These are phyloP conservation scores for Hyaloscypha variabilis DNA, from an alignment of 495 filamentous ascomycete genomes.

Conservation along the genomic window DNA sequence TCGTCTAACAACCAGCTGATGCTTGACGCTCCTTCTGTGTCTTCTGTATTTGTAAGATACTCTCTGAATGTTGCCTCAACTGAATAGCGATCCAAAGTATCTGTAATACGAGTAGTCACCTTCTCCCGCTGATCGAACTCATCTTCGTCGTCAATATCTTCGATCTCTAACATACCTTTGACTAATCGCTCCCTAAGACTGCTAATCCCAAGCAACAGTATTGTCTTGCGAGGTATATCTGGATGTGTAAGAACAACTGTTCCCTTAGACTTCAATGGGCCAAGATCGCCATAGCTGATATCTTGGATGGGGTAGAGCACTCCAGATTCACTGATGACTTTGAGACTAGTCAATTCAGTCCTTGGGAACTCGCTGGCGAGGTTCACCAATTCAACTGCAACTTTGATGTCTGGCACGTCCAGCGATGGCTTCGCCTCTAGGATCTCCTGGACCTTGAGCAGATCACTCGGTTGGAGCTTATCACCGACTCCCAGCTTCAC, in stretches of 20 bases:
- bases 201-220: slow-evolving; percentile 31
- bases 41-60: slow-evolving; percentile 49
- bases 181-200: slow-evolving; percentile 28
- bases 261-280: slow-evolving; percentile 12
- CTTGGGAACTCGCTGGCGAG: slow-evolving; percentile 28
- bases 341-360: slow-evolving; percentile 12
- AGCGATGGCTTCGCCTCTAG: slow-evolving; percentile 24
- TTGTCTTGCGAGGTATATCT: slow-evolving; percentile 29
- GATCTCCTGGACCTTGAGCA: slow-evolving; percentile 30
- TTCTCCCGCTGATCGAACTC: slow-evolving; percentile 45
- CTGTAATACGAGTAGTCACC: slow-evolving; percentile 36
- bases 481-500: slow-evolving; percentile 25
- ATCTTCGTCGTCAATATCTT: slow-evolving; percentile 39
- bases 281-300: slow-evolving; percentile 24
- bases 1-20: slow-evolving; percentile 43
- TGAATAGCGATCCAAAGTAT: slow-evolving; percentile 42
- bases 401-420: slow-evolving; percentile 19
- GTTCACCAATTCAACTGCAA: slow-evolving; percentile 34
- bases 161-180: slow-evolving; percentile 33
- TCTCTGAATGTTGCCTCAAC: slow-evolving; percentile 43
- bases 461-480: slow-evolving; percentile 24
- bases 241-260: slow-evolving; percentile 36
- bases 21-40: slow-evolving; percentile 35
- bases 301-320: slow-evolving; percentile 15
- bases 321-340: slow-evolving; percentile 18